Evolutionary conservation across 2,329 filamentous ascomycete species (phyloP), one percentile per base, ranked within the genome.

Genomic region (Monosporascus sp.): DNA sequence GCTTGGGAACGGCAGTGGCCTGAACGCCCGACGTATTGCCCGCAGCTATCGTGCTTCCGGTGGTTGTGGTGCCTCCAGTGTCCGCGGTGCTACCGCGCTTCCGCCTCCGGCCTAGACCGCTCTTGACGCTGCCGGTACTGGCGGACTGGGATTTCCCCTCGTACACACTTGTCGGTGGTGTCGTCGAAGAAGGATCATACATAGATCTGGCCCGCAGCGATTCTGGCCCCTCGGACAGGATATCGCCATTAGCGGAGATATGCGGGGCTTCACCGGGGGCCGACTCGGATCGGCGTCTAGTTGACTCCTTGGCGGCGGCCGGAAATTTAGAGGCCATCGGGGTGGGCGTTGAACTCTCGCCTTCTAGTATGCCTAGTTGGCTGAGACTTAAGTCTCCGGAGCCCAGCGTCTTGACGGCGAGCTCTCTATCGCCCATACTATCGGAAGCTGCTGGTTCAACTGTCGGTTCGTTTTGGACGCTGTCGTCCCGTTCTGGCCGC

Each of bases 361-460:
- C 66, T 49, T 90, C 86, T 11, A 79, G 71, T 52, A 97, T 89
- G 36, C 93, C 93, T 43, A 97, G 77, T 65, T 96, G 90, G 64
- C 90, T 91, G 53, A 97, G 80, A 68, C 90, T 96, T 48, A 99
- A 76, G 65, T 97, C 90, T 5, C 94, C 94, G 64, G 84, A 85
- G 14, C 94, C 94, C 49, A 99, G 78, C 1, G 94, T 97, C 65
- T 93, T 91, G 2, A 97, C 82, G 1, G 94, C 91, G 14, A 86
- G 83, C 61, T 91, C 86, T 63, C 85, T 88, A 56, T 80, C 80
- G 52, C 77, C 77, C 69, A 74, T 76, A 52, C 61, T 70, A 49
- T 64, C 66, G 49, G 72, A 66, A 24, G 73, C 70, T n/a, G 66
- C 52, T 11, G 73, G 71, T 11, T 72, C 73, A 9, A 69, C 66